Percentiles rank a stretch among this genome's conserved stretches.
Evolutionary conservation across 2,329 filamentous ascomycete species (phyloP).

Genomic region (Sporothrix mexicana): DNA sequence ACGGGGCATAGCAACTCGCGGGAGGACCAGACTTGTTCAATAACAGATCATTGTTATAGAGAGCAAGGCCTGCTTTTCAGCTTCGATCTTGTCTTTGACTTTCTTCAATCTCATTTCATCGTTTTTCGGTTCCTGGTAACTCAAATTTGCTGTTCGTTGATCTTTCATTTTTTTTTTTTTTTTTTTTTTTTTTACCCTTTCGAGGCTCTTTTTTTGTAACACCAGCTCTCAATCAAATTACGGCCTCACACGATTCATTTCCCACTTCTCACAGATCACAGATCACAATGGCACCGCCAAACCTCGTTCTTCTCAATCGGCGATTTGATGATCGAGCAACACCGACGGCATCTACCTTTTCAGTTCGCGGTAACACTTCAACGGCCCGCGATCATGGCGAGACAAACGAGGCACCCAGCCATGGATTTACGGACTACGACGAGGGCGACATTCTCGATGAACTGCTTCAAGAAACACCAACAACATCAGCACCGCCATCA

Average conservation of each 20-base stretch:
- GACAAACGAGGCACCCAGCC: neutral
- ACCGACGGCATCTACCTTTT: conserved; percentile 4
- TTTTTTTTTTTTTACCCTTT: neutral
- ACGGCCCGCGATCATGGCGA: neutral
- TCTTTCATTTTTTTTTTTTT: neutral
- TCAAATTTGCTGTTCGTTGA: neutral
- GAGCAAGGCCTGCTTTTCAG: neutral
- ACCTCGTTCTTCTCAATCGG: conserved; percentile 14
- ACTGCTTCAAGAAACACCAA: conserved; percentile 25
- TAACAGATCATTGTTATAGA: neutral
- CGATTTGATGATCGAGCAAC: neutral
- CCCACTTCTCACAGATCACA: neutral
- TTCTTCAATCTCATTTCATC: neutral
- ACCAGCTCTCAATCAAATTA: neutral
- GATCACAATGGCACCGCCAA: neutral
- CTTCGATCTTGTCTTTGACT: neutral
- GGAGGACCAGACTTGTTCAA: conserved; percentile 13
- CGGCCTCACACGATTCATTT: neutral
- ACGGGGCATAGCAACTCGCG: neutral
- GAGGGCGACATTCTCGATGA: conserved; percentile 34
- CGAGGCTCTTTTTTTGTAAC: too few species aligned
- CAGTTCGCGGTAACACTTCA: neutral
- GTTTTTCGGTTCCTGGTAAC: neutral
- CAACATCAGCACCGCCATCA: neutral
- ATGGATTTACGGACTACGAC: conserved; percentile 27